Evolutionary conservation across 257 asterid genomes (phyloP), one percentile per base, ranked within the genome.

Genomic region (Ehretia macrophylla): DNA sequence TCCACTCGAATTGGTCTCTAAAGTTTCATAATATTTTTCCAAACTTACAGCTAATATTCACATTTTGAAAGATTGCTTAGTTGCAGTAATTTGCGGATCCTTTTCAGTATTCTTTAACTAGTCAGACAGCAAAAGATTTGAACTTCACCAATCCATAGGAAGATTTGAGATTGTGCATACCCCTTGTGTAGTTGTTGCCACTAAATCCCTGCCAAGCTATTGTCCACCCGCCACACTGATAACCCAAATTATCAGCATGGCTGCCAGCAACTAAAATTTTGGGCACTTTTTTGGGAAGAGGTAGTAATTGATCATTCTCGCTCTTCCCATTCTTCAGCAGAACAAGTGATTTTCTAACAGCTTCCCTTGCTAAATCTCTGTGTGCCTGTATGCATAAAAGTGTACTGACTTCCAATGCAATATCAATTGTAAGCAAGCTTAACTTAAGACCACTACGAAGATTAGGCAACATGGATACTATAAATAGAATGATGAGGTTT

Each of bases 211-310:
- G 95, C 95, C 97, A 86, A 37, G 74, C 50, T 53, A 86, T 82
- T 11, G 97, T 89, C 97, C 97, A 89, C 65, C 97, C 95, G 67
- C 97, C 95, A 74, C 95, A 89, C 59, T 86, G 94, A 56, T 77
- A 86, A 55, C 97, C 97, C 79, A 89, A 83, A 79, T 89, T 84
- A 75, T 89, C 87, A 12, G 97, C 95, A 71, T 86, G 97, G 51
- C 68, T 74, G 59, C 97, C 97, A 19, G 97, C 89, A 45, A 89
- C 89, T 61, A 89, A 76, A 68, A 86, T 72, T 72, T 62, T 89
- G 1, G 85, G 62, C 2, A 64, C 92, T 65, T 71, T 89, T 78
- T 81, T 86, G 64, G 95, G 76, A 73, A 89, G 84, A 10, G 94
- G 95, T 39, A 89, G 65, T 72, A 89, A 49, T 20, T 87, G 47